These are phyloP conservation scores for Rhizopus sp. DNA, from an alignment of 371 early-diverging fungal genomes.

Conservation along the genomic window DNA sequence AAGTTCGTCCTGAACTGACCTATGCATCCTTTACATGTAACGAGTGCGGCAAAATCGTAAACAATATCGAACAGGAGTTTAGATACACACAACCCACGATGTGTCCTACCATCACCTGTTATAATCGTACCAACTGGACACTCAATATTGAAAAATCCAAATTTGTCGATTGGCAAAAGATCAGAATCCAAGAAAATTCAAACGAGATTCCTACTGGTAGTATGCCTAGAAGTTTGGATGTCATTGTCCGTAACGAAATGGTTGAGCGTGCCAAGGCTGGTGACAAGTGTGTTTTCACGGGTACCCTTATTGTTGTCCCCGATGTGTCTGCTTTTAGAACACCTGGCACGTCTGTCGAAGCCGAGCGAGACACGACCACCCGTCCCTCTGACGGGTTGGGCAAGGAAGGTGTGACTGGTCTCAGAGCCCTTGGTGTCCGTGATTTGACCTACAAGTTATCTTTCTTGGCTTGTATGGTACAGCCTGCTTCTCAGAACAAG, in stretches of 20 bases:
- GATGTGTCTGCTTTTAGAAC: conserved; percentile 84
- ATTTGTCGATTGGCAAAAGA: conserved; percentile 98
- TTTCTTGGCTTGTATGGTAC: conserved; percentile 88
- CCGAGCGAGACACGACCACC: conserved; percentile 63
- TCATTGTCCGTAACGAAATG: conserved; percentile 95
- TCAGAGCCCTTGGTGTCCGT: conserved; percentile 87
- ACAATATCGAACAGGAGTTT: conserved; percentile 95
- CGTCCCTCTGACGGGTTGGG: conserved; percentile 66
- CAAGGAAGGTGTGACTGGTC: conserved; percentile 84
- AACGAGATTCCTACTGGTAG: conserved; percentile 98
- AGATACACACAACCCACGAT: conserved; percentile 97
- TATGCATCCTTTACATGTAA: conserved; percentile 93
- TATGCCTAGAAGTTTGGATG: conserved; percentile 98
- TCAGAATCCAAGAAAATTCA: conserved; percentile 98
- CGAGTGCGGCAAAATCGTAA: conserved; percentile 84
- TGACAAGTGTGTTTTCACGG: conserved; percentile 92
- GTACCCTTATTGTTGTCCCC: conserved; percentile 94
- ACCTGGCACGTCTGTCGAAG: conserved; percentile 66
- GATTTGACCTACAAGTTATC: conserved; percentile 92
- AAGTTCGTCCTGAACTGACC: conserved; percentile 97
- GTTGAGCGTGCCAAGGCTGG: conserved; percentile 98
- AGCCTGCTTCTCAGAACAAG: conserved; percentile 56
- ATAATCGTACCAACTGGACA: conserved; percentile 86
- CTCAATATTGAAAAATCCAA: conserved; percentile 84
- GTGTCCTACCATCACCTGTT: conserved; percentile 89